Evolutionary conservation across 2,329 filamentous ascomycete species (phyloP).

Genomic region (Domatiomyces catenatus): DNA sequence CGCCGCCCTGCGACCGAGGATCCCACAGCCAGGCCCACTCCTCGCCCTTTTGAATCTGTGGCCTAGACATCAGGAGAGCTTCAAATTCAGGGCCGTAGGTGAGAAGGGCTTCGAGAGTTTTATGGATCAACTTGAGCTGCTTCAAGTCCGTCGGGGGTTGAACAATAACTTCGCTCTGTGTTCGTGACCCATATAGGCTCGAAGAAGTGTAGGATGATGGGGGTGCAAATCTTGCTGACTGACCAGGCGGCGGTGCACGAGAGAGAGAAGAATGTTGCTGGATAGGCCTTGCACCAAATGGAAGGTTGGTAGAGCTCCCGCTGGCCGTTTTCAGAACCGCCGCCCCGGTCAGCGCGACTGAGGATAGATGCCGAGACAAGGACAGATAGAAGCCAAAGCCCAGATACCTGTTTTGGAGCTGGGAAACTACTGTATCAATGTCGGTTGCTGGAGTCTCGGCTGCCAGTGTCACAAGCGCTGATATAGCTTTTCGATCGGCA

Average conservation of each 20-base stretch:
- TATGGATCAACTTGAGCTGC: slow-evolving; percentile 71
- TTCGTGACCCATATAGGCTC: slow-evolving; percentile 27
- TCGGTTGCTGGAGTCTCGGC: slow-evolving; percentile 69
- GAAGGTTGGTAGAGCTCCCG: slow-evolving; percentile 37
- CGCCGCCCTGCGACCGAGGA: slow-evolving; percentile 57
- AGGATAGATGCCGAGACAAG: slow-evolving; percentile 69
- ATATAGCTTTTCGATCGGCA: slow-evolving; percentile 53
- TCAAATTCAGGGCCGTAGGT: slow-evolving; percentile 77
- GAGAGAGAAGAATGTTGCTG: slow-evolving; percentile 35
- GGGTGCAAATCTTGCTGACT: slow-evolving; percentile 56
- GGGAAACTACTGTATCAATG: slow-evolving; percentile 64
- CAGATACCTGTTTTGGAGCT: slow-evolving; percentile 67
- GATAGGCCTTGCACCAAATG: slow-evolving; percentile 62
- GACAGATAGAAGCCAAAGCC: slow-evolving; percentile 71
- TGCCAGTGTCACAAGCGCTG: slow-evolving; percentile 67
- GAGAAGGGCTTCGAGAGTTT: slow-evolving; percentile 65
- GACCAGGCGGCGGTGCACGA: slow-evolving; percentile 33
- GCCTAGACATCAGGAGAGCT: slow-evolving; percentile 73
- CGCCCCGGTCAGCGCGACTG: slow-evolving; percentile 47
- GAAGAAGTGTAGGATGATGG: slow-evolving; percentile 50
- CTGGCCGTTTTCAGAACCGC: slow-evolving; percentile 35
- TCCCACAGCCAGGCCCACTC: slow-evolving; percentile 94
- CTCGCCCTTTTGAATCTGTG: slow-evolving; percentile 70
- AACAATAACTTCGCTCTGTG: slow-evolving; percentile 53
- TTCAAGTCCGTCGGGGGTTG: slow-evolving; percentile 62